Evolutionary conservation across 768 basidiomycete species (phyloP).

Genomic region (Leucocoprinus leucothites): DNA sequence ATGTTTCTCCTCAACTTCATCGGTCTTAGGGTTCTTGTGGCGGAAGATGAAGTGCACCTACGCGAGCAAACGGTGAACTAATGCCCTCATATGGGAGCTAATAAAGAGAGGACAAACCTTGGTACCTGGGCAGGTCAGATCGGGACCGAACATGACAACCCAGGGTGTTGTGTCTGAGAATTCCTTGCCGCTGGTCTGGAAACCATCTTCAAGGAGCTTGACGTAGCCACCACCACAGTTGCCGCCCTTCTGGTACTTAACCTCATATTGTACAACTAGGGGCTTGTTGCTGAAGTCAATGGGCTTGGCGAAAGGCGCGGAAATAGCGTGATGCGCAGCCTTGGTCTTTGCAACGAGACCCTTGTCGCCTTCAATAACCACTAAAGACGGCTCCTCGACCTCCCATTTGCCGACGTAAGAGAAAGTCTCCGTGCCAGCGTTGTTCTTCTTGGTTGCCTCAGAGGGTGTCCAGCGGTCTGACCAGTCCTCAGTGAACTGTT

Average conservation of each 20-base stretch:
- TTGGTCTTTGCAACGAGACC: slow-evolving; percentile 95
- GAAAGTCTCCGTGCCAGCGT: slow-evolving; percentile 93
- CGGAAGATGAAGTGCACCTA: slow-evolving; percentile 99
- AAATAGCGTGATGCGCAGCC: slow-evolving; percentile 98
- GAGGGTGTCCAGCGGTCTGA: slow-evolving; percentile 92
- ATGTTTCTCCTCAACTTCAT: slow-evolving; percentile 97
- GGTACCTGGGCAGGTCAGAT: slow-evolving; percentile 88
- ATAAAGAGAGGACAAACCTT: slow-evolving; percentile 51
- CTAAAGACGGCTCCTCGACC: slow-evolving; percentile 82
- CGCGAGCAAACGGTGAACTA: background rate
- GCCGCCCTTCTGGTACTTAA: slow-evolving; percentile 98
- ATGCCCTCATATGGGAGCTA: background rate
- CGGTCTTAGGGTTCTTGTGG: slow-evolving; percentile 89
- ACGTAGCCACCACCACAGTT: slow-evolving; percentile 99
- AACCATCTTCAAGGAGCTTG: slow-evolving; percentile 92
- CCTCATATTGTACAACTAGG: slow-evolving; percentile 96
- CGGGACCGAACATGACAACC: slow-evolving; percentile 98
- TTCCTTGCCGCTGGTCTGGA: slow-evolving; percentile 91
- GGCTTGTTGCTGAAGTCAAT: slow-evolving; percentile 83
- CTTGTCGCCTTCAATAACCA: slow-evolving; percentile 80
- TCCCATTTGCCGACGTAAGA: slow-evolving; percentile 97
- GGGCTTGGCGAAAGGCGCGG: slow-evolving; percentile 78
- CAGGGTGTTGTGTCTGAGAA: slow-evolving; percentile 93
- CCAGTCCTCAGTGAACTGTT: slow-evolving; percentile 96
- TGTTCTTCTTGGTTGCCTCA: slow-evolving; percentile 96